A percentile compares a stretch with the other conserved stretches of the same genome.
Evolutionary conservation across 2,329 filamentous ascomycete genomes (phyloP).

Genomic region (Fusarium devonianum): DNA sequence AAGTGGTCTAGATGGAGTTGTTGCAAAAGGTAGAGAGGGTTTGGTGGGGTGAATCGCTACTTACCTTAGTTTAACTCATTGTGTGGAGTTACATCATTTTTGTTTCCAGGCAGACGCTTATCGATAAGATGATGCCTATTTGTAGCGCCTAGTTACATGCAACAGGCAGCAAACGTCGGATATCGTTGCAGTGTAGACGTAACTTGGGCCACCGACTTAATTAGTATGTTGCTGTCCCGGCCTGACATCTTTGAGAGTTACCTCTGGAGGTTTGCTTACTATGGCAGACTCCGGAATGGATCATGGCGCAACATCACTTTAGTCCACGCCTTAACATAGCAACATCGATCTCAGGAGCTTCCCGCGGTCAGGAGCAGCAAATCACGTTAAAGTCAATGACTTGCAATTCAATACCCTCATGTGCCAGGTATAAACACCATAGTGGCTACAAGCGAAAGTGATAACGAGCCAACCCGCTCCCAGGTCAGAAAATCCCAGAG

Average conservation of each 20-base stretch:
- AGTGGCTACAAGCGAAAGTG: slow-evolving; percentile 39
- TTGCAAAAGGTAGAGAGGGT: slow-evolving; percentile 6
- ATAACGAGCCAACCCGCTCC: slow-evolving; percentile 29
- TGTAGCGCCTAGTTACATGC: slow-evolving; percentile 5
- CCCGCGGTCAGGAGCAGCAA: neutral
- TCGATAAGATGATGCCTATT: slow-evolving; percentile 34
- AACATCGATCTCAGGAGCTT: neutral
- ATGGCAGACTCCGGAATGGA: too few relatives aligned
- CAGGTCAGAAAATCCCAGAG: slow-evolving; percentile 22
- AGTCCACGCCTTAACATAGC: neutral
- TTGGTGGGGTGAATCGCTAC: slow-evolving; percentile 30
- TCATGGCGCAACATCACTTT: too few relatives aligned
- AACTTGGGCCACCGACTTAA: too few relatives aligned
- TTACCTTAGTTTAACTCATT: too few relatives aligned
- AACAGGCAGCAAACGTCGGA: too few relatives aligned
- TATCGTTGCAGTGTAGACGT: too few relatives aligned
- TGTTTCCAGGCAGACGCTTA: slow-evolving; percentile 26
- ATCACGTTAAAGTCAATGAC: neutral
- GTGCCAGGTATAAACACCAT: neutral
- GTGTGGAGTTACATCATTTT: slow-evolving; percentile 38
- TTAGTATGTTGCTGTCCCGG: too few relatives aligned
- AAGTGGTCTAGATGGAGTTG: slow-evolving; percentile 13
- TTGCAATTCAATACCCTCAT: slow-evolving; percentile 5
- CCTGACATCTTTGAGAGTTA: too few relatives aligned
- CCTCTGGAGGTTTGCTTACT: too few relatives aligned